Percentiles rank a stretch among this genome's conserved stretches.
Evolutionary conservation across 441 rosid genomes (phyloP).

Genomic region (Adansonia rubrostipa): DNA sequence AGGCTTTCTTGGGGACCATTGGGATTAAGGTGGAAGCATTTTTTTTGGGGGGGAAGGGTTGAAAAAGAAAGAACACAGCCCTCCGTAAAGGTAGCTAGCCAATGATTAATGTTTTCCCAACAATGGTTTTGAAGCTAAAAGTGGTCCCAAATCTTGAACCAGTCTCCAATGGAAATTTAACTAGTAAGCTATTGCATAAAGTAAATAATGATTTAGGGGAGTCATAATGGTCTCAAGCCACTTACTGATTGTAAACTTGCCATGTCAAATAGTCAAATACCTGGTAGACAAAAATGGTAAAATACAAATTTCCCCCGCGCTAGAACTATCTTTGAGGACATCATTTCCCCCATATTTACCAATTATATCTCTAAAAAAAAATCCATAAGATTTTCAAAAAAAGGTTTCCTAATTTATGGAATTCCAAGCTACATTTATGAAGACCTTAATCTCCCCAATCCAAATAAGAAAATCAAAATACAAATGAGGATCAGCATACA

Average conservation of each 20-base stretch:
- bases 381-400: not conserved
- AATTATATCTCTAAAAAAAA: not conserved
- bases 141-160: constrained; percentile 25
- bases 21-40: not conserved
- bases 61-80: not conserved
- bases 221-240: constrained; percentile 30
- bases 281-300: constrained; percentile 19
- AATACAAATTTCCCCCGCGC: not conserved
- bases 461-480: not conserved
- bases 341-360: not conserved
- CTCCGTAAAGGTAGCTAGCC: not conserved
- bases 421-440: not conserved
- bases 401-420: not conserved
- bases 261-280: constrained; percentile 1
- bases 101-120: constrained; percentile 15
- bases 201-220: not conserved
- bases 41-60: no score
- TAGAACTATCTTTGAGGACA: constrained; percentile 9
- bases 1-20: not conserved
- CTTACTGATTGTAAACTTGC: not conserved
- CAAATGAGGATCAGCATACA: not conserved
- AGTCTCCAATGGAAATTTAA: constrained; percentile 1
- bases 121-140: constrained; percentile 13
- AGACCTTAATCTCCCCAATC: constrained; percentile 4
- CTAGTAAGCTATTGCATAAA: not conserved